A percentile compares a stretch with the other conserved stretches of the same genome.
Evolutionary conservation across 345 rosid species (phyloP).

Genomic region (Brassica juncea): DNA sequence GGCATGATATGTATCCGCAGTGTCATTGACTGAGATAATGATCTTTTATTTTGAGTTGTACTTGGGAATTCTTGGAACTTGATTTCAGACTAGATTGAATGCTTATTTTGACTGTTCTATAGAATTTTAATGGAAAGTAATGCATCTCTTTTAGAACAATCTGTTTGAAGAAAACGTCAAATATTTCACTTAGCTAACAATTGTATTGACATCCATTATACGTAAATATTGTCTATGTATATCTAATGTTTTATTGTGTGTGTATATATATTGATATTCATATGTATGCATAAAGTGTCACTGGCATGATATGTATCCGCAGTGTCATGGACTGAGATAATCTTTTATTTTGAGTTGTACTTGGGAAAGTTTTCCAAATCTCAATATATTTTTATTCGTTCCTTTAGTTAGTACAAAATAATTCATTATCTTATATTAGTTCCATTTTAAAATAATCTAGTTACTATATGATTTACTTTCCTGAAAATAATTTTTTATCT

Average conservation of each 20-base stretch:
- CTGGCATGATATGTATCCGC: background rate
- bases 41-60: conserved; percentile 1
- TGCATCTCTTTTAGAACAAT: background rate
- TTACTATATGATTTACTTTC: background rate
- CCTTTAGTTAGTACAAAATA: conserved; percentile 9
- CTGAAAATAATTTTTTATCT: background rate
- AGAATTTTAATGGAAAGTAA: conserved; percentile 9
- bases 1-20: background rate
- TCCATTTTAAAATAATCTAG: background rate
- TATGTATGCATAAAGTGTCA: conserved; percentile 11
- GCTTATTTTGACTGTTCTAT: conserved; percentile 23
- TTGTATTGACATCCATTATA: background rate
- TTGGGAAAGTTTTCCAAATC: conserved; percentile 14
- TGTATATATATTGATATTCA: background rate
- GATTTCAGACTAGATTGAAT: conserved; percentile 2
- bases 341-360: conserved; percentile 10
- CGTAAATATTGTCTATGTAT: background rate
- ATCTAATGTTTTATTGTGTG: conserved; percentile 6
- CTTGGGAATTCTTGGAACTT: conserved; percentile 22
- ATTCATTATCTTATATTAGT: conserved; percentile 2
- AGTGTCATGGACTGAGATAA: conserved; percentile 12
- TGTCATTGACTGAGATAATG: conserved; percentile 13
- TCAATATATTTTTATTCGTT: background rate
- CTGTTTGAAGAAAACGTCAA: background rate
- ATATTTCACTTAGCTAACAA: background rate